Percentiles rank a stretch among this genome's conserved stretches.
These are phyloP conservation scores for Chalciporus pseudorubinellus DNA, from an alignment of 768 basidiomycete species.

Conservation along the genomic window DNA sequence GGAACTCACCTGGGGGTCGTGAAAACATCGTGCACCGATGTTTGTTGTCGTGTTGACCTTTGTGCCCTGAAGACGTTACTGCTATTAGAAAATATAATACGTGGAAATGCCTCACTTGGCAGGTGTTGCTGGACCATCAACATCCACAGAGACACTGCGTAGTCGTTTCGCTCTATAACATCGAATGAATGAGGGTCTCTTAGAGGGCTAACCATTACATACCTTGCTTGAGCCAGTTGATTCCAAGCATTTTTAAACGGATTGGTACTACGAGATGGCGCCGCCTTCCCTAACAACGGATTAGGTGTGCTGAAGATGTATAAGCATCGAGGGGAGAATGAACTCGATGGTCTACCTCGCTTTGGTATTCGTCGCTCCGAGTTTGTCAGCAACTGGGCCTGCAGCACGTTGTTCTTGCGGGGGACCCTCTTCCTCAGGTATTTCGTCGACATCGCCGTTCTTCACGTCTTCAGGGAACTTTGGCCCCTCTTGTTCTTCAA, in stretches of 20 bases:
- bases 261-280: neutral
- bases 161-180: slow-evolving; percentile 22
- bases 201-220: neutral
- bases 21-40: slow-evolving; percentile 4
- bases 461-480: slow-evolving; percentile 4
- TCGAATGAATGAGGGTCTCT: neutral
- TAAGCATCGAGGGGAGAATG: neutral
- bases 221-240: slow-evolving; percentile 18
- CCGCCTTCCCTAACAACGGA: neutral
- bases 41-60: slow-evolving; percentile 4
- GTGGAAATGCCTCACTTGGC: slow-evolving; percentile 19
- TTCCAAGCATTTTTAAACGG: slow-evolving; percentile 19
- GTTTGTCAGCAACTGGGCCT: neutral
- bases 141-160: slow-evolving; percentile 19
- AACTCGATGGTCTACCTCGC: neutral
- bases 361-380: neutral
- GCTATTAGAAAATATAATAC: neutral
- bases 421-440: slow-evolving; percentile 10
- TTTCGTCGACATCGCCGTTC: slow-evolving; percentile 16
- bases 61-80: slow-evolving; percentile 2
- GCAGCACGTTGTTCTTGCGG: neutral
- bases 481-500: slow-evolving; percentile 21
- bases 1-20: slow-evolving; percentile 4
- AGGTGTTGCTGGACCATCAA: slow-evolving; percentile 8
- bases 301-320: neutral